These are phyloP conservation scores for Spatholobus suberectus DNA, from an alignment of 306 rosid species.

Conservation along the genomic window DNA sequence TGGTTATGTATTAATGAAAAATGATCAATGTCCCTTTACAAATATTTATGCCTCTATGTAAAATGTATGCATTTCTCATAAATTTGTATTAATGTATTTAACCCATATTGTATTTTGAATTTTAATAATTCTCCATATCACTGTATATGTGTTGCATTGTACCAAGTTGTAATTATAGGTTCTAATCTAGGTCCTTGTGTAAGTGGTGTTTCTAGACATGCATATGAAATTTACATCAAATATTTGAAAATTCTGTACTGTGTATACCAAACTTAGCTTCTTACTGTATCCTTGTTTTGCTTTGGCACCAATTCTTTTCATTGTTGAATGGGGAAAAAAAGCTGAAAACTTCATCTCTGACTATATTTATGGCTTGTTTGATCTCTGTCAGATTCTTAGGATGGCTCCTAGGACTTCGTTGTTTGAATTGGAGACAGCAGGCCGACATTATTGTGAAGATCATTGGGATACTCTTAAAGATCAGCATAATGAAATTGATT, in stretches of 20 bases:
- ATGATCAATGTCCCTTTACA: not conserved
- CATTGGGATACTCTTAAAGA: constrained; percentile 55
- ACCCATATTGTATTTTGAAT: not conserved
- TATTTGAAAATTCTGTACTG: not conserved
- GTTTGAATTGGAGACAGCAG: constrained; percentile 54
- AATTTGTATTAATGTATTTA: not conserved
- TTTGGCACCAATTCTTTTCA: not conserved
- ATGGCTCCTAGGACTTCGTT: constrained; percentile 52
- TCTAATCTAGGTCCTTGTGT: not conserved
- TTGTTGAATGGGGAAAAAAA: not conserved
- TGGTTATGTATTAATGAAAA: not conserved
- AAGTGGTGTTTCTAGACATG: not conserved
- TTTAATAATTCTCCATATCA: not conserved
- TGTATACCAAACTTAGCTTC: not conserved
- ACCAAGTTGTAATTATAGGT: not conserved
- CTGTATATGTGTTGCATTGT: not conserved
- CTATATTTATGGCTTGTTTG: not conserved
- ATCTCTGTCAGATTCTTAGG: constrained; percentile 54
- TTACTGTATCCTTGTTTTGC: not conserved
- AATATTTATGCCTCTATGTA: not conserved
- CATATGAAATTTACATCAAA: not conserved
- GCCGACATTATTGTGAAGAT: constrained; percentile 57
- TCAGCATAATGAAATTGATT: constrained; percentile 45
- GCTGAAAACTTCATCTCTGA: not conserved
- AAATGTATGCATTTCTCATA: not conserved